A percentile compares a stretch with the other conserved stretches of the same genome.
These are phyloP conservation scores for Pichia sporocuriosa DNA, from an alignment of 805 yeast species.

Conservation along the genomic window DNA sequence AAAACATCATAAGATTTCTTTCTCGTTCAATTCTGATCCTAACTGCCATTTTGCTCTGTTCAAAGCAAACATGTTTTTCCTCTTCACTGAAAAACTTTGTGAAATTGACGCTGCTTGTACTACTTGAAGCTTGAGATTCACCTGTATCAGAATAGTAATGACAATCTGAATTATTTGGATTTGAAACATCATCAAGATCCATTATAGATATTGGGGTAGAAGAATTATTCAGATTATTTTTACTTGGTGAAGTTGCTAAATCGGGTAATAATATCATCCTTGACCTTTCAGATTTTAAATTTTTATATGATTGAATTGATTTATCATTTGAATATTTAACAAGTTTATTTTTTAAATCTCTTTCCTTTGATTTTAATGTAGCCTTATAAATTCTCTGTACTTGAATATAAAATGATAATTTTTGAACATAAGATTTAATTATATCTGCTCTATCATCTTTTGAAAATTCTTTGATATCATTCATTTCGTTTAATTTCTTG, in stretches of 20 bases:
- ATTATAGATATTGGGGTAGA: slow-evolving; percentile 1
- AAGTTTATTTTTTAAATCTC: slow-evolving; percentile 6
- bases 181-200: slow-evolving; percentile 5
- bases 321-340: slow-evolving; percentile 8
- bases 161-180: slow-evolving; percentile 13
- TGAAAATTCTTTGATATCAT: slow-evolving; percentile 18
- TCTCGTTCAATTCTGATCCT: slow-evolving; percentile 32
- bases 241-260: slow-evolving; percentile 2
- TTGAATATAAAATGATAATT: slow-evolving; percentile 55
- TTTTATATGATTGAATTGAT: slow-evolving; percentile 13
- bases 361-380: slow-evolving; percentile 23
- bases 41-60: slow-evolving; percentile 30
- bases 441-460: slow-evolving; percentile 39
- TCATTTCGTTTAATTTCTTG: slow-evolving; percentile 2
- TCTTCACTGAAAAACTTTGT: slow-evolving; percentile 19
- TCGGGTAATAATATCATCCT: slow-evolving; percentile 7
- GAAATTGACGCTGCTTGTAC: slow-evolving; percentile 8
- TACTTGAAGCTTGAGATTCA: slow-evolving; percentile 13
- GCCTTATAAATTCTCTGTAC: slow-evolving; percentile 58
- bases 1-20: no score
- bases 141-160: slow-evolving; percentile 16
- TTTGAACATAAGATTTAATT: slow-evolving; percentile 41
- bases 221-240: background rate
- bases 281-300: slow-evolving; percentile 16
- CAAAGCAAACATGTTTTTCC: slow-evolving; percentile 23